A percentile compares a stretch with the other conserved stretches of the same genome.
These are phyloP conservation scores for Choricystis sp. DNA, from an alignment of 139 green algal species.

Conservation along the genomic window DNA sequence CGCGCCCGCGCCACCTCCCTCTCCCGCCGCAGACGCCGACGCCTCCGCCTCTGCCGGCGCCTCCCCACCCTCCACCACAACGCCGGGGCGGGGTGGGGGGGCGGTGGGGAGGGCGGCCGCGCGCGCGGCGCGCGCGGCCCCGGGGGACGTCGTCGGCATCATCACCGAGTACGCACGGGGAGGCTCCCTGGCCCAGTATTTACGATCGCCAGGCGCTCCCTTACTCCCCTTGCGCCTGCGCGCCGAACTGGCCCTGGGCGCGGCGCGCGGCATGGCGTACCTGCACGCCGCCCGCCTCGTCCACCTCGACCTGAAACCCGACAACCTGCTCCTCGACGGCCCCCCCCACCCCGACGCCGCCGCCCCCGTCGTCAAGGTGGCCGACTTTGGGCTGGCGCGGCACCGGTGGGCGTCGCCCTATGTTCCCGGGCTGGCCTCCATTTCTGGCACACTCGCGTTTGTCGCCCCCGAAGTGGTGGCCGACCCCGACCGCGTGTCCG, in stretches of 20 bases:
- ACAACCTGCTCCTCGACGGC: conserved; percentile 83
- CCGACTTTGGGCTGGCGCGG: conserved; percentile 73
- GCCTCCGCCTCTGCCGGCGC: too few species aligned
- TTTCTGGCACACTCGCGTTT: conserved; percentile 38
- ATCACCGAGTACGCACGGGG: conserved; percentile 77
- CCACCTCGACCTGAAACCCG: conserved; percentile 87
- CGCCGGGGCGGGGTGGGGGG: too few species aligned
- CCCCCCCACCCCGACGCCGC: conserved; percentile 10
- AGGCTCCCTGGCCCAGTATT: conserved; percentile 37
- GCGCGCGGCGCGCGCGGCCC: too few species aligned
- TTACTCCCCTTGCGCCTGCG: conserved; percentile 38
- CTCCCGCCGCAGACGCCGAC: too few species aligned
- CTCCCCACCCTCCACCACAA: too few species aligned
- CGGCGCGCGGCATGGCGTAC: conserved; percentile 71
- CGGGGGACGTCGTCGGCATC: conserved; percentile 54
- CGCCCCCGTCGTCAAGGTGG: conserved; percentile 29
- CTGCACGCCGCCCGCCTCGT: conserved; percentile 75
- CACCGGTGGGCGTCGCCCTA: conserved; percentile 54
- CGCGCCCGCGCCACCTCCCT: too few species aligned
- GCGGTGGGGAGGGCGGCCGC: too few species aligned
- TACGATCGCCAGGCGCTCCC: conserved; percentile 20
- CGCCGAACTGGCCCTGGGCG: conserved; percentile 59
- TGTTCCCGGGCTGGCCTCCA: conserved; percentile 27
- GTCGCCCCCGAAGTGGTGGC: conserved; percentile 42
- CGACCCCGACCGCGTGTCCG: conserved; percentile 28